phyloP scores from a whole-genome alignment of 139 green algal genomes.

The Chlorella sorokiniana region DNA sequence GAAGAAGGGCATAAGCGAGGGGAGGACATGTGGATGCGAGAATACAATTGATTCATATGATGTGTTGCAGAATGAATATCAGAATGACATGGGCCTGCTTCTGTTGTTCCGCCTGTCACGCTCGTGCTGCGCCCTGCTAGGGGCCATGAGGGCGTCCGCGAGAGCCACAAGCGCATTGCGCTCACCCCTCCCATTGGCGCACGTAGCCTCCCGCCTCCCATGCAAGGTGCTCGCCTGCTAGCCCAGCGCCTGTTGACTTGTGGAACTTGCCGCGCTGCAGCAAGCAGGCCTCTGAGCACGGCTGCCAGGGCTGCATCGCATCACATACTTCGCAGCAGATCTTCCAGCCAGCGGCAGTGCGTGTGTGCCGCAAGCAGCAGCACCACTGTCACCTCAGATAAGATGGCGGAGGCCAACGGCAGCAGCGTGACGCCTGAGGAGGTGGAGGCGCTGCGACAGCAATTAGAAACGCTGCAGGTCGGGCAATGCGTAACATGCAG shows the following conservation, averaged over 20 bases:
- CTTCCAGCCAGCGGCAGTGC: not conserved
- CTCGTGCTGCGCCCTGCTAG: too few species aligned
- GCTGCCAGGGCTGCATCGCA: not conserved
- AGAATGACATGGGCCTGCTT: too few species aligned
- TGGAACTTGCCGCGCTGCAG: not conserved
- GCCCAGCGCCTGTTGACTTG: slow-evolving; percentile 11
- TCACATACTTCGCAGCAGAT: not conserved
- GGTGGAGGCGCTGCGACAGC: slow-evolving; percentile 49
- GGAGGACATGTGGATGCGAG: too few species aligned
- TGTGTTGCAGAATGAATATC: too few species aligned
- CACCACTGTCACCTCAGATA: slow-evolving; percentile 10
- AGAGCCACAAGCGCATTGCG: too few species aligned
- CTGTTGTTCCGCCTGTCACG: too few species aligned
- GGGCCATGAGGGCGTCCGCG: too few species aligned
- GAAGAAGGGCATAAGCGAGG: too few species aligned
- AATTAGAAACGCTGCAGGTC: slow-evolving; percentile 61
- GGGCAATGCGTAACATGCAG: not conserved
- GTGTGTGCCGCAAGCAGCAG: not conserved
- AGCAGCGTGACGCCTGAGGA: slow-evolving; percentile 33
- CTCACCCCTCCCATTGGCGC: not conserved
- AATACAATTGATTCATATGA: too few species aligned
- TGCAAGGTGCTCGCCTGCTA: slow-evolving; percentile 4
- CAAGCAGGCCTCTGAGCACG: not conserved
- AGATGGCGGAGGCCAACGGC: slow-evolving; percentile 33
- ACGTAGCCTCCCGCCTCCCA: not conserved